Evolutionary conservation across 2,329 filamentous ascomycete genomes (phyloP).

Genomic region (Parascedosporium putredinis): DNA sequence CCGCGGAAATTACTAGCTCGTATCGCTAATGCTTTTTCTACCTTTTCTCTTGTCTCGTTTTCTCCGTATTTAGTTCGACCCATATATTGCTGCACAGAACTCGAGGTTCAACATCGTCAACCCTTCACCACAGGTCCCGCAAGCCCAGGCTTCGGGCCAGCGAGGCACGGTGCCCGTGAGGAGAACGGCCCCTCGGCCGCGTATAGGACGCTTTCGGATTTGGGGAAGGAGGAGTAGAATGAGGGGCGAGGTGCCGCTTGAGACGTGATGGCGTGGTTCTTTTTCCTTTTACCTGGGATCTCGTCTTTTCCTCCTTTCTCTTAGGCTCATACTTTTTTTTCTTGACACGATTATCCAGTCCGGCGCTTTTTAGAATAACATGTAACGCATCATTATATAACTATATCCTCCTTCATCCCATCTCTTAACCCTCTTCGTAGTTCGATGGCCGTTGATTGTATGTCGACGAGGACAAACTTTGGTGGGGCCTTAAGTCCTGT

Average conservation of each 20-base stretch:
- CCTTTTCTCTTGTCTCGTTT: neutral
- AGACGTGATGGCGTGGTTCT: neutral
- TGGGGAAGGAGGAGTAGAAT: slow-evolving; percentile 23
- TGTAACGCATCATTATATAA: neutral
- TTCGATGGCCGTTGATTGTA: too few species aligned
- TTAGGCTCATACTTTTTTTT: neutral
- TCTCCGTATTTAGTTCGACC: slow-evolving; percentile 40
- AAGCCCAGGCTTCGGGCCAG: slow-evolving; percentile 11
- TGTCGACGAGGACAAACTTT: too few species aligned
- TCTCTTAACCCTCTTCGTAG: too few species aligned
- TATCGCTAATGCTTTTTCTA: slow-evolving; percentile 15
- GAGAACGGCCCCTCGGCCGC: slow-evolving; percentile 23
- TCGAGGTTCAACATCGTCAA: slow-evolving; percentile 48
- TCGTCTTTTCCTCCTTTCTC: too few species aligned
- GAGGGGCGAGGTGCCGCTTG: neutral
- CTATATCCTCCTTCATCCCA: neutral
- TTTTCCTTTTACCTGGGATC: neutral
- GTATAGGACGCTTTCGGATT: slow-evolving; percentile 44
- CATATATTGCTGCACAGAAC: slow-evolving; percentile 49
- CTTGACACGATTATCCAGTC: neutral
- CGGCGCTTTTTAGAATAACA: neutral
- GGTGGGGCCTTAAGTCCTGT: too few species aligned
- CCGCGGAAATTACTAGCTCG: neutral
- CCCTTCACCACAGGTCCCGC: slow-evolving; percentile 17
- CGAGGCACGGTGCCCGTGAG: slow-evolving; percentile 13